These are phyloP conservation scores for Aspergillus ellipticus DNA, from an alignment of 495 filamentous ascomycete species.

Conservation along the genomic window DNA sequence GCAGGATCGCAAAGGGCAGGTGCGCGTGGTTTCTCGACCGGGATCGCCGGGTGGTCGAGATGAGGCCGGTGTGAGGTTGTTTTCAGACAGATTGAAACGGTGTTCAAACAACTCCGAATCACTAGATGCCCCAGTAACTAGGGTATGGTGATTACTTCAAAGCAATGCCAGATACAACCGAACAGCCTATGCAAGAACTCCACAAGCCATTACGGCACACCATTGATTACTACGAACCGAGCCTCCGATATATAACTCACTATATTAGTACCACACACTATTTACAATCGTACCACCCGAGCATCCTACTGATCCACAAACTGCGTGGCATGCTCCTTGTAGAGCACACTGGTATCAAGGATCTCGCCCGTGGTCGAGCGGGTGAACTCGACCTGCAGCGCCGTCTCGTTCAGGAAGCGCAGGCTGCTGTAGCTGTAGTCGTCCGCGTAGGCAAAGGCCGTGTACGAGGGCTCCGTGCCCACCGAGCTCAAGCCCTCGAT, in stretches of 20 bases:
- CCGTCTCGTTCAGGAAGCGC: conserved; percentile 28
- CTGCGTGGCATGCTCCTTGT: conserved; percentile 45
- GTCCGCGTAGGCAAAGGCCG: conserved; percentile 53
- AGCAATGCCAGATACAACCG: no score
- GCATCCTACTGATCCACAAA: conserved; percentile 52
- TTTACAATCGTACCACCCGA: neutral
- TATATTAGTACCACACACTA: no score
- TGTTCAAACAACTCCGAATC: no score
- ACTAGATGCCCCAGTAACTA: no score
- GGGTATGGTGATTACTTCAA: no score
- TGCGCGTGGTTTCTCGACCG: neutral
- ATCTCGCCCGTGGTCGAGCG: conserved; percentile 46
- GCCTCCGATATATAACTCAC: no score
- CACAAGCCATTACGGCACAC: no score
- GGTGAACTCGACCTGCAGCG: conserved; percentile 43
- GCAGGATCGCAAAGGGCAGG: neutral
- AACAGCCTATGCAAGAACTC: no score
- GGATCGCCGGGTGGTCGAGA: neutral
- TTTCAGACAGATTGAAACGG: neutral
- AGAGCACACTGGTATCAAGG: conserved; percentile 49
- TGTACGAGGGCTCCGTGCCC: conserved; percentile 38
- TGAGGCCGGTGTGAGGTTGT: no score
- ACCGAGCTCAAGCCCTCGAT: conserved; percentile 41
- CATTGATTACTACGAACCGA: no score
- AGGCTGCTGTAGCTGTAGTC: conserved; percentile 50